These are phyloP conservation scores for Malus hybrid DNA, from an alignment of 331 rosid genomes.

Conservation along the genomic window DNA sequence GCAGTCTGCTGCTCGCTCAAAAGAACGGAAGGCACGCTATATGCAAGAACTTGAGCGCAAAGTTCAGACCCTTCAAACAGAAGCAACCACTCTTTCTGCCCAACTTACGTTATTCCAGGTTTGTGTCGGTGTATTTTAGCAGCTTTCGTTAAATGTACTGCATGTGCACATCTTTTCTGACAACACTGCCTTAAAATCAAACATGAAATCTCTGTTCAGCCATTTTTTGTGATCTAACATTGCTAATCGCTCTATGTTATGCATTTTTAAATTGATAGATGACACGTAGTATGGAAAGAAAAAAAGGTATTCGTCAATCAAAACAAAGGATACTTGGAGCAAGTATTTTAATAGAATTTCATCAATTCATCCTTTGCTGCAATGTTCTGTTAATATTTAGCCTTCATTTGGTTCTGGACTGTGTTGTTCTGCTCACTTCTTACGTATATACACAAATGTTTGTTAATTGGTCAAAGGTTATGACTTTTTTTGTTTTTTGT, in stretches of 20 bases:
- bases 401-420: neutral
- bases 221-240: neutral
- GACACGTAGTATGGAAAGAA: too few relatives aligned
- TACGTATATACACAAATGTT: neutral
- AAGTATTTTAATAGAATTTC: neutral
- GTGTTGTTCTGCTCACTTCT: neutral
- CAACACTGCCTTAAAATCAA: neutral
- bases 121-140: conserved; percentile 12
- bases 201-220: neutral
- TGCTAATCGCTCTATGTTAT: too few relatives aligned
- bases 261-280: too few relatives aligned
- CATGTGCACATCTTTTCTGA: neutral
- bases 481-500: conserved; percentile 16
- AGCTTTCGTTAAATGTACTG: neutral
- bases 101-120: conserved; percentile 97
- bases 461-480: neutral
- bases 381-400: neutral
- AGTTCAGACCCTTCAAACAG: conserved; percentile 97
- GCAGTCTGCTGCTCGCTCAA: conserved; percentile 98
- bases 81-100: conserved; percentile 96
- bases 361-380: neutral
- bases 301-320: neutral
- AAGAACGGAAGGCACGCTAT: conserved; percentile 94
- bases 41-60: conserved; percentile 97
- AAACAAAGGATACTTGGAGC: neutral